Evolutionary conservation across 352 stramenopile species (phyloP).

Genomic region (Phytophthora quininea): DNA sequence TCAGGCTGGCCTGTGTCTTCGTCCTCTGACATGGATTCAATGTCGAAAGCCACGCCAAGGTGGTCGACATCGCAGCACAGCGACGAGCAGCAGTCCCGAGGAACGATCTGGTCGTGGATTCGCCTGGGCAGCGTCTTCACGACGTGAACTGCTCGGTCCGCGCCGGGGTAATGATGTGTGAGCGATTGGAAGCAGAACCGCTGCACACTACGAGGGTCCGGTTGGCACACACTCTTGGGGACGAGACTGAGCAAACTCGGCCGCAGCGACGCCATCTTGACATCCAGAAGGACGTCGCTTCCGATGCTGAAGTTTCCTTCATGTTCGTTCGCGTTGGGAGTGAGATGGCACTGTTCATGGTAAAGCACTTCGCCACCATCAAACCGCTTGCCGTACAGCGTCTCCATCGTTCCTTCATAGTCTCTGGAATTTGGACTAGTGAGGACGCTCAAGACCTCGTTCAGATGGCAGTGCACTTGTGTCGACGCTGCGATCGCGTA

Average conservation of each 20-base stretch:
- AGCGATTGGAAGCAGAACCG: slow-evolving; percentile 48
- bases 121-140: slow-evolving; percentile 70
- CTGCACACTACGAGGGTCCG: slow-evolving; percentile 32
- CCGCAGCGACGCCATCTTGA: slow-evolving; percentile 27
- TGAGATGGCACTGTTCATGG: slow-evolving; percentile 35
- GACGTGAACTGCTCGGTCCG: slow-evolving; percentile 57
- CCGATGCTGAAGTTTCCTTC: not conserved
- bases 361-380: slow-evolving; percentile 42
- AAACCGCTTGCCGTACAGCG: slow-evolving; percentile 41
- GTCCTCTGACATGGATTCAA: slow-evolving; percentile 22
- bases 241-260: slow-evolving; percentile 18
- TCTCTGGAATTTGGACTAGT: slow-evolving; percentile 37
- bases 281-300: slow-evolving; percentile 26
- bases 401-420: slow-evolving; percentile 44
- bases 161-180: slow-evolving; percentile 45
- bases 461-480: slow-evolving; percentile 51
- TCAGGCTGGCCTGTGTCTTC: not conserved
- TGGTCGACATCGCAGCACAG: slow-evolving; percentile 58
- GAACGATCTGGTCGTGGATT: slow-evolving; percentile 57
- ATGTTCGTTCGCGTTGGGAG: not conserved
- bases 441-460: slow-evolving; percentile 60
- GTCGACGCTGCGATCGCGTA: slow-evolving; percentile 46
- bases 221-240: slow-evolving; percentile 20
- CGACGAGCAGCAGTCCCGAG: slow-evolving; percentile 39
- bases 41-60: slow-evolving; percentile 55